Conservation (phyloP, 768 basidiomycete species). For the Russula sp. region DNA sequence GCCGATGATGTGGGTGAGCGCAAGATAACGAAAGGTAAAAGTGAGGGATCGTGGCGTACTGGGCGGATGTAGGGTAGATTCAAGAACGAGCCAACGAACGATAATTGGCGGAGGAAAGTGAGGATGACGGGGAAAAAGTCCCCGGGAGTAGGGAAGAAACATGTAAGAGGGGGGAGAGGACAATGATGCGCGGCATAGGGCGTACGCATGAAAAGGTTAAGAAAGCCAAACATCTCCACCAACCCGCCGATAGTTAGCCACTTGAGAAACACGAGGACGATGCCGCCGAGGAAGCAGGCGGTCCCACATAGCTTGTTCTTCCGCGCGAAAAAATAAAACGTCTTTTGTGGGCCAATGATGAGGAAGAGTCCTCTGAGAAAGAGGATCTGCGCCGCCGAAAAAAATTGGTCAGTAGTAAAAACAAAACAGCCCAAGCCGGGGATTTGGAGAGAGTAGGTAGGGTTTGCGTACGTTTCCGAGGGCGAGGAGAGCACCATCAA, state of each 20-base stretch:
- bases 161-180: conserved; percentile 24
- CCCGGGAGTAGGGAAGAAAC: conserved; percentile 37
- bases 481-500: no score
- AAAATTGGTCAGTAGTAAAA: no score
- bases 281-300: conserved; percentile 66
- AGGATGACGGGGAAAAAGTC: conserved; percentile 99
- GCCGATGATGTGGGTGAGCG: background rate
- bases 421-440: no score
- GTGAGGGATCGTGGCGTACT: conserved; percentile 43
- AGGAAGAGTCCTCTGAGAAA: conserved; percentile 92
- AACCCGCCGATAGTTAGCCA: conserved; percentile 92
- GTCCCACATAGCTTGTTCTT: conserved; percentile 92
- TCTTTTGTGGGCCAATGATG: conserved; percentile 28
- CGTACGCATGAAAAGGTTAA: background rate
- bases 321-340: conserved; percentile 43
- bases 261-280: conserved; percentile 89
- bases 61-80: conserved; percentile 82
- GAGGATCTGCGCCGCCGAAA: conserved; percentile 47
- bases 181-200: background rate
- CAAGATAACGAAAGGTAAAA: background rate
- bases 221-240: conserved; percentile 92
- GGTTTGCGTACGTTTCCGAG: no score
- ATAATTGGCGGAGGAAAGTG: conserved; percentile 93
- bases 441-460: no score
- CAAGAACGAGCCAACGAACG: conserved; percentile 82